phyloP scores from a whole-genome alignment of 805 yeast species.

The Helenozyma rhizophorensis region DNA sequence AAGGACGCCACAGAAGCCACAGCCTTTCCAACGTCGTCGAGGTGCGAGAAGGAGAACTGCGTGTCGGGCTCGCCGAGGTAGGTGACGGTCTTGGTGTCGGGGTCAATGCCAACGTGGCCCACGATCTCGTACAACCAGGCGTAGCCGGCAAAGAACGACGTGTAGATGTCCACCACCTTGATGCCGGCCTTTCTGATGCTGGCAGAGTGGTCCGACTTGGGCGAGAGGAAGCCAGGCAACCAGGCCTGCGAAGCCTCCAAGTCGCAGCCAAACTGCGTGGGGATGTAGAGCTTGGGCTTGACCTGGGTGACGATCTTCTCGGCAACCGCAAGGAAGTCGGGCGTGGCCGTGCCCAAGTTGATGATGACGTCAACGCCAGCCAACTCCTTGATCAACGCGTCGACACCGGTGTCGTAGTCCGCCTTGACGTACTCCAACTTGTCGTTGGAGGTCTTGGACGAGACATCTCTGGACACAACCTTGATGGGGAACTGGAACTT shows the following conservation, averaged over 20 bases:
- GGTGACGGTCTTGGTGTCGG: slow-evolving; percentile 27
- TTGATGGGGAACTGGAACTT: slow-evolving; percentile 46
- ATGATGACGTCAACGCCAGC: slow-evolving; percentile 49
- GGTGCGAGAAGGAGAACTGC: slow-evolving; percentile 10
- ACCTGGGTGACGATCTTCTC: slow-evolving; percentile 36
- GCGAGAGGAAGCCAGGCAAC: slow-evolving; percentile 31
- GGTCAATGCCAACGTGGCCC: slow-evolving; percentile 35
- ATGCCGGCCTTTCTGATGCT: slow-evolving; percentile 41
- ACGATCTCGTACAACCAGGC: slow-evolving; percentile 29
- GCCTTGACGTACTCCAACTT: slow-evolving; percentile 37
- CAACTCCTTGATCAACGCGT: slow-evolving; percentile 30
- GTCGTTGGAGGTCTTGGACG: slow-evolving; percentile 29
- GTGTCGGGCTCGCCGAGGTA: slow-evolving; percentile 38
- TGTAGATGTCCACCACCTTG: slow-evolving; percentile 43
- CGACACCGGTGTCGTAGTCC: slow-evolving; percentile 21
- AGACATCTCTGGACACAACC: slow-evolving; percentile 45
- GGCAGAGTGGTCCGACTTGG: slow-evolving; percentile 33
- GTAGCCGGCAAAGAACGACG: slow-evolving; percentile 36
- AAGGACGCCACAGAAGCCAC: slow-evolving; percentile 36
- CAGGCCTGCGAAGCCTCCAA: slow-evolving; percentile 19
- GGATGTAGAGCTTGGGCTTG: slow-evolving; percentile 51
- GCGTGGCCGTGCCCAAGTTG: slow-evolving; percentile 35
- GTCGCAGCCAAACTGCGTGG: slow-evolving; percentile 59
- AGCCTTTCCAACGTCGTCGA: slow-evolving; percentile 43
- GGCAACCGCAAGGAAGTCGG: slow-evolving; percentile 26